Conservation (phyloP, 257 asterid species). For the Rauvolfia tetraphylla region DNA sequence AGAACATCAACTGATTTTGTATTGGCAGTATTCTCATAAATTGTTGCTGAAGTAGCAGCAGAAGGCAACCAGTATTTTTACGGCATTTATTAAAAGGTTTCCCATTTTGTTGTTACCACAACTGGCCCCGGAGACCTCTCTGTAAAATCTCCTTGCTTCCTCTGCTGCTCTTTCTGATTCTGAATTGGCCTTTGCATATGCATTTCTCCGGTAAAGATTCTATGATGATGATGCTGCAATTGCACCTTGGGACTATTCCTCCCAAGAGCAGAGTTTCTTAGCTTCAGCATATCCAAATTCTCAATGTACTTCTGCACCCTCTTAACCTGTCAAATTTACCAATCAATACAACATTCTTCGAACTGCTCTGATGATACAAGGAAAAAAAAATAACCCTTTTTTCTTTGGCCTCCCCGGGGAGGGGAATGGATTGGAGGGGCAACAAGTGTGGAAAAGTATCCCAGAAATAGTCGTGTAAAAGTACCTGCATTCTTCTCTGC, state of each 20-base stretch:
- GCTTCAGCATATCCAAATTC: conserved; percentile 69
- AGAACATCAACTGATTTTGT: not conserved
- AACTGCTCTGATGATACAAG: not conserved
- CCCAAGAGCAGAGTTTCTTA: conserved; percentile 43
- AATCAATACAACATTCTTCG: not conserved
- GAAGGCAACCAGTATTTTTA: not conserved
- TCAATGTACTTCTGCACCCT: conserved; percentile 87
- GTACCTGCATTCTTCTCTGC: conserved; percentile 91
- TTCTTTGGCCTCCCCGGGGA: too few relatives aligned
- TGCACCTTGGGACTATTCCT: conserved; percentile 20
- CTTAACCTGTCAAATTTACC: conserved; percentile 52
- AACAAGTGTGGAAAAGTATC: too few relatives aligned
- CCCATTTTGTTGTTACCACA: conserved; percentile 78
- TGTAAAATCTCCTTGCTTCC: conserved; percentile 35
- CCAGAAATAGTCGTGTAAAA: not conserved
- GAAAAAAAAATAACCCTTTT: not conserved
- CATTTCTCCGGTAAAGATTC: conserved; percentile 21
- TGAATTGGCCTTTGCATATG: conserved; percentile 24
- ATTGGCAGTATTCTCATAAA: not conserved
- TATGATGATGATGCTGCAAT: conserved; percentile 31
- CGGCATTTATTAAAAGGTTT: conserved; percentile 46
- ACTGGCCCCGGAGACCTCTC: conserved; percentile 39
- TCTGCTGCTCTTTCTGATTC: conserved; percentile 31
- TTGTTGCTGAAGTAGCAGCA: not conserved
- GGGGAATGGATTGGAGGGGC: too few relatives aligned